Base-by-base conservation (phyloP, 2,329 filamentous ascomycete genomes). In the Apiospora saccharicola region DNA sequence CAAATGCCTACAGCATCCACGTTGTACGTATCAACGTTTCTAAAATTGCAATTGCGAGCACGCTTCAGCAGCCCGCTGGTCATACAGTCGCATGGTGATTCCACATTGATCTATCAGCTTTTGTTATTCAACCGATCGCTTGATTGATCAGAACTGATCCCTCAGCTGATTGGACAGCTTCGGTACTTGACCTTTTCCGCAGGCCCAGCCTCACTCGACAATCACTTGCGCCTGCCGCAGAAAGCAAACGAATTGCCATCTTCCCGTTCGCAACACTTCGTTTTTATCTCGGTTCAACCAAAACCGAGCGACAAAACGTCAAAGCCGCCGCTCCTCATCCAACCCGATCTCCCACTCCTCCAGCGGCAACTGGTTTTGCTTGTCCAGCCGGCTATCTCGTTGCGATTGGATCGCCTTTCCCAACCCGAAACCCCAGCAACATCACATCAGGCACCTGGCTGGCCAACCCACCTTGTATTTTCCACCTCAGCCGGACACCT, bases 351-450 rank as follows among this genome's bases (percentile, higher is more conserved):
- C 34, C 57, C 57, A 64, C 34, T 22, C 34, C 30, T 64, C 57
- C 57, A 64, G 57, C 57, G 57, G 57, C 57, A 64, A 64, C 57
- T 64, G 57, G 57, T 64, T 64, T 64, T 64, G 57, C 57, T 64
- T 64, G 57, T 41, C 57, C 41, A n/a, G 57, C 34, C 30, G 57
- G 57, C 57, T 64, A 41, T 37, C 57, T 41, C 22, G 34, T 64
- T 64, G 57, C 57, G 57, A 64, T 64, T 41, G 34, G 57, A 41
- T 64, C 57, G 57, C 57, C 57, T 64, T 41, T n/a, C 19, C 57
- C n/a, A 41, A 41, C 57, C 41, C 57, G 57, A 64, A 64, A 64
- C 57, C 22, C 34, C 30, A 64, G 34, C 57, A 41, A 34, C 57
- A 64, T 64, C 57, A 64, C 57, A 41, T 64, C 57, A 64, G 57